Evolutionary conservation across 306 rosid species (phyloP).

Genomic region (Dryas drummondii): DNA sequence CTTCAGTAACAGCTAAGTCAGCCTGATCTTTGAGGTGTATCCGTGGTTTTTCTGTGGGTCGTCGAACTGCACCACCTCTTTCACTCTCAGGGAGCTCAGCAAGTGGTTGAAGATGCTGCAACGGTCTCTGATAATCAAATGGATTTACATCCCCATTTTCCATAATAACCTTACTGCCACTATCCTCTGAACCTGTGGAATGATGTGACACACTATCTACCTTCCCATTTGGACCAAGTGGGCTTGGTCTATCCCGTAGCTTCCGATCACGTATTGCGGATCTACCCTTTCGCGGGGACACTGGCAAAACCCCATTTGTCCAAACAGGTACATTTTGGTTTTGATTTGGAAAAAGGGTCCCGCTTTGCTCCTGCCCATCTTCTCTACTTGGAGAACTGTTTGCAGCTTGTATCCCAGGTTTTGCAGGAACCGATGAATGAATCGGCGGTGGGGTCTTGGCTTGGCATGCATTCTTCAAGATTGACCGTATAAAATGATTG

Average conservation of each 20-base stretch:
- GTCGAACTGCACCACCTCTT: conserved; percentile 46
- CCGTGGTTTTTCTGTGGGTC: conserved; percentile 59
- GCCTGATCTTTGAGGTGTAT: conserved; percentile 52
- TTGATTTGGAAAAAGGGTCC: conserved; percentile 50
- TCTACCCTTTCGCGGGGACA: conserved; percentile 72
- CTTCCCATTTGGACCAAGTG: conserved; percentile 96
- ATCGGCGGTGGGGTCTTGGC: conserved; percentile 86
- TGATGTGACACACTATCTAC: conserved; percentile 53
- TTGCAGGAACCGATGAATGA: conserved; percentile 46
- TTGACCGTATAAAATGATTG: conserved; percentile 76
- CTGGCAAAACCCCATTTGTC: conserved; percentile 82
- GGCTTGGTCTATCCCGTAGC: conserved; percentile 89
- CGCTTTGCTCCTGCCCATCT: conserved; percentile 71
- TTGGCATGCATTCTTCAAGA: conserved; percentile 83
- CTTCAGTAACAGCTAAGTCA: conserved; percentile 48
- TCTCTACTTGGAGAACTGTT: conserved; percentile 65
- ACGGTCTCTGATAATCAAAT: conserved; percentile 83
- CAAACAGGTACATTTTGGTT: conserved; percentile 60
- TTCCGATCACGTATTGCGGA: conserved; percentile 69
- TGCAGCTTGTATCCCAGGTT: conserved; percentile 51
- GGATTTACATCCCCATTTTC: conserved; percentile 71
- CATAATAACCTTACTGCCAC: conserved; percentile 52
- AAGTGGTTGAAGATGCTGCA: conserved; percentile 72
- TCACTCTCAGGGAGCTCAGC: conserved; percentile 75
- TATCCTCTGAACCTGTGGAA: conserved; percentile 59